Percentiles rank a stretch among this genome's conserved stretches.
Evolutionary conservation across 306 rosid species (phyloP).

Genomic region (Prunus dulcis): DNA sequence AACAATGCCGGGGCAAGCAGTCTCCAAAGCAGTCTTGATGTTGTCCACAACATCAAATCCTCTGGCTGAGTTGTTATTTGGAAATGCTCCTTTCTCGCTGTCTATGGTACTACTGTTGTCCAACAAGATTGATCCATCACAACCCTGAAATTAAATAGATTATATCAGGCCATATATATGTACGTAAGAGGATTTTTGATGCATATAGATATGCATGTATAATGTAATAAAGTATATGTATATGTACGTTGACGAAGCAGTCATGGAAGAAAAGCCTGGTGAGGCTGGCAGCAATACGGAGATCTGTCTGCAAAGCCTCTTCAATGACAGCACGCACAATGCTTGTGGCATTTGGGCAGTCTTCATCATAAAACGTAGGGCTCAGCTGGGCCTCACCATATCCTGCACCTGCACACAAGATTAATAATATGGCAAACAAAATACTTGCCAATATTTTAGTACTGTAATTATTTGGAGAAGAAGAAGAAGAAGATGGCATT

Average conservation of each 20-base stretch:
- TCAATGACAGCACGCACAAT: conserved; percentile 16
- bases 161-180: too few species aligned
- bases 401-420: not conserved
- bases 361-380: conserved; percentile 17
- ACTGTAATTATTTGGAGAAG: too few species aligned
- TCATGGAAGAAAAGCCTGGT: conserved; percentile 58
- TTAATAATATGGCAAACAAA: not conserved
- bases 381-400: conserved; percentile 7
- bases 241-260: conserved; percentile 48
- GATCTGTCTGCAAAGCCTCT: conserved; percentile 14
- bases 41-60: conserved; percentile 47
- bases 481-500: too few species aligned
- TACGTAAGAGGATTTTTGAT: too few species aligned
- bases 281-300: conserved; percentile 42
- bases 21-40: conserved; percentile 41
- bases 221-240: too few species aligned
- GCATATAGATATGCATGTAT: not conserved
- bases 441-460: not conserved
- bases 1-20: conserved; percentile 36
- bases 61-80: conserved; percentile 42
- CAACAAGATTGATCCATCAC: conserved; percentile 56
- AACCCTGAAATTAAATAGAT: conserved; percentile 38
- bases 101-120: conserved; percentile 31
- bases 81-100: conserved; percentile 37
- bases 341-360: conserved; percentile 24